phyloP scores from a whole-genome alignment of 345 rosid species.

The Angophora floribunda region DNA sequence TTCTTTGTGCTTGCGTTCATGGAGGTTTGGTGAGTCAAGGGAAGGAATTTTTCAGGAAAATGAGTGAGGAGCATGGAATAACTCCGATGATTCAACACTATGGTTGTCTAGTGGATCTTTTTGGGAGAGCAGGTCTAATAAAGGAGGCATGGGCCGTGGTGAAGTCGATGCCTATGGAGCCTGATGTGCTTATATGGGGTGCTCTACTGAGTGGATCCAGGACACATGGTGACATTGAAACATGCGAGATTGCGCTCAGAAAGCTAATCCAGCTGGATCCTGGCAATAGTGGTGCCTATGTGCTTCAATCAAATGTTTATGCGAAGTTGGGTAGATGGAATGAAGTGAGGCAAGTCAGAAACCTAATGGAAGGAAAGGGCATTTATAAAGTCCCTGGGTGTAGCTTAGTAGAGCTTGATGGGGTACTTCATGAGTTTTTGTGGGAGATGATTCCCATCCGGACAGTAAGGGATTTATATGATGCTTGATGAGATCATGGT shows the following conservation, averaged over 20 bases:
- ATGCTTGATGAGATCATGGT: constrained; percentile 40
- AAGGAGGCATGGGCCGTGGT: constrained; percentile 26
- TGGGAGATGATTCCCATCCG: constrained; percentile 28
- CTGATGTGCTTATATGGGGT: constrained; percentile 45
- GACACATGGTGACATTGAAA: constrained; percentile 26
- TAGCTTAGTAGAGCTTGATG: constrained; percentile 31
- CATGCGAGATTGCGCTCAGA: constrained; percentile 21
- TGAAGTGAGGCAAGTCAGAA: constrained; percentile 26
- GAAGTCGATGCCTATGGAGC: constrained; percentile 31
- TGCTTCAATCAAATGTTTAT: constrained; percentile 32
- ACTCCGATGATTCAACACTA: constrained; percentile 27
- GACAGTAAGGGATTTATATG: constrained; percentile 17
- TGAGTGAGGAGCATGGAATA: constrained; percentile 22
- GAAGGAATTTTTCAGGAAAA: constrained; percentile 21
- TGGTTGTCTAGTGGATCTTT: constrained; percentile 49
- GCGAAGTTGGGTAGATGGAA: constrained; percentile 32
- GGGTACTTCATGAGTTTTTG: constrained; percentile 42
- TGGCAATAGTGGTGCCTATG: constrained; percentile 23
- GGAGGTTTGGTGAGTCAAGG: constrained; percentile 30
- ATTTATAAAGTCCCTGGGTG: constrained; percentile 42
- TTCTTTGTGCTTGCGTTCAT: constrained; percentile 32
- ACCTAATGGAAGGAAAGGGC: constrained; percentile 27
- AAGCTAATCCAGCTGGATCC: constrained; percentile 32
- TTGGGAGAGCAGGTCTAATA: constrained; percentile 35
- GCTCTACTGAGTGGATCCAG: constrained; percentile 38